Percentiles rank a stretch among this genome's conserved stretches.
These are phyloP conservation scores for Coemansia sp. DNA, from an alignment of 371 early-diverging fungal genomes.

Conservation along the genomic window DNA sequence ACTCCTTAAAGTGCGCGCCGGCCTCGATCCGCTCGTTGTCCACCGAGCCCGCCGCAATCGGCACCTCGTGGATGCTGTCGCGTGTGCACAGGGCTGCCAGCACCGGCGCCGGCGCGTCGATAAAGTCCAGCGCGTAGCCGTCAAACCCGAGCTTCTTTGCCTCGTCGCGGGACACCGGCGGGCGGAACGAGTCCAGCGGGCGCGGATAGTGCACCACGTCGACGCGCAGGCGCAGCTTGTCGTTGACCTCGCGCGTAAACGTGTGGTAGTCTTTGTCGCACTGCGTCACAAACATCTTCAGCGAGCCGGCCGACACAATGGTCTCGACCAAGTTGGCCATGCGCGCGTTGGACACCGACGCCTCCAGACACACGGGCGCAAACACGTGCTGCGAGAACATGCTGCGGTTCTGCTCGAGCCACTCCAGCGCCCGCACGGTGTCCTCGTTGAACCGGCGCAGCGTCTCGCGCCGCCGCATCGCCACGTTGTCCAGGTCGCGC, in stretches of 20 bases:
- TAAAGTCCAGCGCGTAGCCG: conserved; percentile 66
- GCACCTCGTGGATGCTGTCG: conserved; percentile 61
- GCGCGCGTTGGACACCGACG: conserved; percentile 64
- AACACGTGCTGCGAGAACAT: conserved; percentile 69
- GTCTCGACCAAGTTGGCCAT: conserved; percentile 70
- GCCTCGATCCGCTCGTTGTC: conserved; percentile 54
- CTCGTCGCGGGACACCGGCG: conserved; percentile 53
- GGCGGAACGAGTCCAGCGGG: conserved; percentile 43
- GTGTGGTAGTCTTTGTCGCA: conserved; percentile 71
- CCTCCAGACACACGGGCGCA: conserved; percentile 67
- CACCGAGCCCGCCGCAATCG: conserved; percentile 52
- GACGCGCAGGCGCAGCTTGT: conserved; percentile 58
- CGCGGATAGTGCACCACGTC: conserved; percentile 55
- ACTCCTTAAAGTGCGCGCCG: conserved; percentile 46
- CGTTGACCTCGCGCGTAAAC: conserved; percentile 63
- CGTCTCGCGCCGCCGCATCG: conserved; percentile 51
- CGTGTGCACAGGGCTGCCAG: conserved; percentile 65
- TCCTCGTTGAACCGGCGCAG: conserved; percentile 55
- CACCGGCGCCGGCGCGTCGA: conserved; percentile 74
- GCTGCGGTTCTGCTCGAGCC: conserved; percentile 63
- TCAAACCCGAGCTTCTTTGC: conserved; percentile 65
- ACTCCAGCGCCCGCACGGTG: conserved; percentile 59
- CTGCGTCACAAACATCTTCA: conserved; percentile 77
- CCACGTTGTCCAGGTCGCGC: conserved; percentile 59
- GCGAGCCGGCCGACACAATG: conserved; percentile 42